A percentile compares a stretch with the other conserved stretches of the same genome.
Evolutionary conservation across 495 filamentous ascomycete species (phyloP).

Genomic region (Schizothecium vesticola): DNA sequence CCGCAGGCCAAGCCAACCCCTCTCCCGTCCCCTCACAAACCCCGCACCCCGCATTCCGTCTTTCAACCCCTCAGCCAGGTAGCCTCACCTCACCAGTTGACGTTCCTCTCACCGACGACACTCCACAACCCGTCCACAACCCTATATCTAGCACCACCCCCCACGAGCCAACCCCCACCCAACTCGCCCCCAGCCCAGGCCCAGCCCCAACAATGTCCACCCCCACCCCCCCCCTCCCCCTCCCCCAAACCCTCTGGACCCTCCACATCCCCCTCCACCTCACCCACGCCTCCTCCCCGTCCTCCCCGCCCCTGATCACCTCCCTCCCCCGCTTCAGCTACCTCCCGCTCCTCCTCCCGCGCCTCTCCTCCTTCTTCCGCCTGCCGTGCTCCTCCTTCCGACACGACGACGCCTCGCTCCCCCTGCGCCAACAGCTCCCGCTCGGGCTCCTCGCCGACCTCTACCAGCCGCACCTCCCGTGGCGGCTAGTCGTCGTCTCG

Average conservation of each 20-base stretch:
- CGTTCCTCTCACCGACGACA: not conserved
- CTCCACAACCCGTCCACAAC: not conserved
- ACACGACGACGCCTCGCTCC: conserved; percentile 64
- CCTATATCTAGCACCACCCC: too few relatives aligned
- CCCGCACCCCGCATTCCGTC: not conserved
- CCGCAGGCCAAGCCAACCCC: not conserved
- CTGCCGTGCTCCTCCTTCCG: conserved; percentile 69
- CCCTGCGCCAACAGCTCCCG: conserved; percentile 70
- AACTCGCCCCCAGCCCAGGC: not conserved
- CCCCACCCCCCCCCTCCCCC: conserved; percentile 14
- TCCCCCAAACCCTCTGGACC: conserved; percentile 43
- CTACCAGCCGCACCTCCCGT: conserved; percentile 61
- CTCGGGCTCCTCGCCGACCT: conserved; percentile 86
- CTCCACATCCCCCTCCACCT: conserved; percentile 48
- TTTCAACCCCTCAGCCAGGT: not conserved
- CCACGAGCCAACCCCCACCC: not conserved
- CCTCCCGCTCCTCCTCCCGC: conserved; percentile 70
- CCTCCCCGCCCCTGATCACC: conserved; percentile 42
- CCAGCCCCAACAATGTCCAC: conserved; percentile 1
- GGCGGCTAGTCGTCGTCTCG: conserved; percentile 62
- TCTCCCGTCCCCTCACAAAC: not conserved
- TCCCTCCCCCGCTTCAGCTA: conserved; percentile 65
- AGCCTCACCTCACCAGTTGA: not conserved
- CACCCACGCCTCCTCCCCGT: conserved; percentile 38
- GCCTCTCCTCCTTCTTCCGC: conserved; percentile 70